Evolutionary conservation across 2,329 filamentous ascomycete species (phyloP), one percentile per base, ranked within the genome.

Genomic region (Hypomyces rosellus): DNA sequence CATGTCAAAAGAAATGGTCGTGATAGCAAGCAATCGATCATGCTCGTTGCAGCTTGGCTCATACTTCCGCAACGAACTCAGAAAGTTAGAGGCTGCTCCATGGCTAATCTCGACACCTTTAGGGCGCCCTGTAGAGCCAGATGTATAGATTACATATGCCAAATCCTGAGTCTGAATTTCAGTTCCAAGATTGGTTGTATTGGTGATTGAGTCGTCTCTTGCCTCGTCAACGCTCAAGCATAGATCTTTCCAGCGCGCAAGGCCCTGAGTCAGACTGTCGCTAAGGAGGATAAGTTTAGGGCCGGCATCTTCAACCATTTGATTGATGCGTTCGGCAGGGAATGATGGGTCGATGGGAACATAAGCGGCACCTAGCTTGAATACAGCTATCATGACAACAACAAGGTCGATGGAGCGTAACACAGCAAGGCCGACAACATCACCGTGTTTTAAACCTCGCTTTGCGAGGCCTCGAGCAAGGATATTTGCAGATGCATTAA

Each of bases 41-140:
- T 30, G 40, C 34, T 53, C 46, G 12, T 16, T 42, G 34, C 52
- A 30, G 6, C 25, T 6, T 30, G 25, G 25, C 25, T 30, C 25
- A 30, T 30, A 6, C 54, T n/a, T 49, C 54, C 2, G 54, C 46
- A 58, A 48, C 14, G 52, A 56, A 1, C 41, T 36, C 12, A 59
- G 34, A 1, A 55, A 40, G 41, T 56, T 56, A 39, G 46, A 45
- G 12, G 54, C 45, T 13, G 46, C 46, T 33, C 49, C 54, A 25
- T 55, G 55, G 22, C 51, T 61, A 30, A 71, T 52, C 25, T 67
- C 56, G 18, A 73, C 66, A 3, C 71, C 71, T 51, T 74, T 74
- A 2, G 72, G 71, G 2, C 38, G 57, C 34, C 63, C 56, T 40
- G 65, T 61, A 18, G 57, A 56, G 15, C 62, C 54, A 40, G 61